phyloP scores from a whole-genome alignment of 179 eudicot genomes.

The Beta macrorhiza region DNA sequence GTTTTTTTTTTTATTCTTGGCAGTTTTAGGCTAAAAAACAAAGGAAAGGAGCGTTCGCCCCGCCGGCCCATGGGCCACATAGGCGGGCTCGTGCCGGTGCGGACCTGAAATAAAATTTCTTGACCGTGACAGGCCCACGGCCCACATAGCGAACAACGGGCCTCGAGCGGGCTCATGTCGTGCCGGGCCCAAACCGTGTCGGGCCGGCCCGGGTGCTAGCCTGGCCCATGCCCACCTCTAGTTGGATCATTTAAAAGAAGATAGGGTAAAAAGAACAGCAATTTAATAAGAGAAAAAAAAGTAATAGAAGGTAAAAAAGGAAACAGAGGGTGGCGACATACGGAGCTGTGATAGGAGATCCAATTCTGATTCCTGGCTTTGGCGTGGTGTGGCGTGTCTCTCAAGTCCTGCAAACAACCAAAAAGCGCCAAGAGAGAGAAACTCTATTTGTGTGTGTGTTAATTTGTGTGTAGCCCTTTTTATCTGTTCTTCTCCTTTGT shows the following conservation, averaged over 20 bases:
- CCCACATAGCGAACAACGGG: too few relatives aligned
- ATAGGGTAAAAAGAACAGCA: neutral
- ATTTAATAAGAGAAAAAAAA: neutral
- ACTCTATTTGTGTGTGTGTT: neutral
- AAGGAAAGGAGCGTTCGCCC: too few relatives aligned
- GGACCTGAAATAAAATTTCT: too few relatives aligned
- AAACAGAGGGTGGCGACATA: neutral
- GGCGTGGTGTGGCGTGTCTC: slow-evolving; percentile 39
- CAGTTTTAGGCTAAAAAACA: too few relatives aligned
- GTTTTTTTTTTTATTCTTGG: too few relatives aligned
- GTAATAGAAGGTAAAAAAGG: neutral
- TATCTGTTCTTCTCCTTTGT: neutral
- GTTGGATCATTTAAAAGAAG: neutral
- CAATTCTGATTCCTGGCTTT: slow-evolving; percentile 20
- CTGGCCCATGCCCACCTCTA: too few relatives aligned
- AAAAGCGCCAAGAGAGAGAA: slow-evolving; percentile 14
- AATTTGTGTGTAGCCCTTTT: neutral
- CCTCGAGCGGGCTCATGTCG: too few relatives aligned
- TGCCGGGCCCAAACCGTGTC: too few relatives aligned
- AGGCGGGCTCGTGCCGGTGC: too few relatives aligned
- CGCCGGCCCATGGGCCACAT: too few relatives aligned
- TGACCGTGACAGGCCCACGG: too few relatives aligned
- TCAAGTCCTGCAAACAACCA: slow-evolving; percentile 31
- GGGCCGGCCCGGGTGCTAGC: too few relatives aligned
- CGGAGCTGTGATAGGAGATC: slow-evolving; percentile 16